These are phyloP conservation scores for Lentithecium fluviatile DNA, from an alignment of 495 filamentous ascomycete genomes.

Conservation along the genomic window DNA sequence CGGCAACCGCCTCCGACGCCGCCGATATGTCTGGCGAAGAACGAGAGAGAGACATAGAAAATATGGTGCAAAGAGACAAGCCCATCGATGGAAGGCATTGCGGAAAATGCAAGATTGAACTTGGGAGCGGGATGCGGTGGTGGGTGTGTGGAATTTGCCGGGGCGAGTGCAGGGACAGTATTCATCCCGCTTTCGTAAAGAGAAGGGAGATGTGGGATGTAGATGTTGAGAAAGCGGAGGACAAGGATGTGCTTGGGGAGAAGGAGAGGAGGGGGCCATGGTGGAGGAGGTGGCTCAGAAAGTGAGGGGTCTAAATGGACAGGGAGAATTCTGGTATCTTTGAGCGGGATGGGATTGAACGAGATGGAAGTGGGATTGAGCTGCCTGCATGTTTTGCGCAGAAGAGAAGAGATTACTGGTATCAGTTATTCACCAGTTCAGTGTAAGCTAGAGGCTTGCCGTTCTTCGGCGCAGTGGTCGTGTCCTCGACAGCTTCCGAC, in stretches of 20 bases:
- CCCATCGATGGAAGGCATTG: constrained; percentile 20
- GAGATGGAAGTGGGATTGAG: too few relatives aligned
- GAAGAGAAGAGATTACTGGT: too few relatives aligned
- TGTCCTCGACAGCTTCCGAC: too few relatives aligned
- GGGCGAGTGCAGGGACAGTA: constrained; percentile 27
- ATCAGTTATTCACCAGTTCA: too few relatives aligned
- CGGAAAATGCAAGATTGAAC: constrained; percentile 13
- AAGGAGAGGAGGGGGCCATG: background rate
- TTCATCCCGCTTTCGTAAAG: constrained; percentile 24
- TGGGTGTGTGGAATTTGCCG: constrained; percentile 29
- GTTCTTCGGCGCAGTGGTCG: too few relatives aligned
- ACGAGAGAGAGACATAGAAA: too few relatives aligned
- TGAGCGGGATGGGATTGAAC: too few relatives aligned
- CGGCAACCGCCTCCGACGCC: too few relatives aligned
- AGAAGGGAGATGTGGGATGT: constrained; percentile 10
- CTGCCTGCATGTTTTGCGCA: too few relatives aligned
- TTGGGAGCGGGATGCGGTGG: constrained; percentile 21
- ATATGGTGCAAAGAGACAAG: background rate
- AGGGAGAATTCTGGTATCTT: constrained; percentile 5
- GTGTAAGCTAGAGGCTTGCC: too few relatives aligned
- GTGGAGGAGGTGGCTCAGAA: background rate
- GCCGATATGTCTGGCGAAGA: too few relatives aligned
- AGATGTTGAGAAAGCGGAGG: background rate
- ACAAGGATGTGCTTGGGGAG: background rate
- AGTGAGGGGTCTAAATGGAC: background rate